phyloP scores from a whole-genome alignment of 768 basidiomycete genomes.

The Tremella mesenterica region DNA sequence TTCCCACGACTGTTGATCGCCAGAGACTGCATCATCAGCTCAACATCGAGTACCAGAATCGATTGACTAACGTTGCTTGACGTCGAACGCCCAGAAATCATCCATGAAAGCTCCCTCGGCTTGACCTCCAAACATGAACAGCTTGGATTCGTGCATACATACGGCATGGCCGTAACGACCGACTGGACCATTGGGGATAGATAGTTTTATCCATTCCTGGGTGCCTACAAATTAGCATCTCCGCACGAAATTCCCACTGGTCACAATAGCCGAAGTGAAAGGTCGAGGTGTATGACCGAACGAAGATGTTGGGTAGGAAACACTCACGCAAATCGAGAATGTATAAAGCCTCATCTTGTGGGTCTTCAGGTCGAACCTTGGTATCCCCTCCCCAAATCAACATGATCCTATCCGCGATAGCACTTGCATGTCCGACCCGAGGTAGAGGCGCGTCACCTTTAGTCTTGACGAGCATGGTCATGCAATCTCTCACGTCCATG shows the following conservation, averaged over 20 bases:
- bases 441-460: conserved; percentile 78
- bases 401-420: conserved; percentile 87
- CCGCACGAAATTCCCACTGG: neutral
- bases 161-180: conserved; percentile 96
- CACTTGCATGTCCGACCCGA: conserved; percentile 92
- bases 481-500: conserved; percentile 70
- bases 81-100: conserved; percentile 91
- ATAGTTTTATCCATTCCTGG: conserved; percentile 83
- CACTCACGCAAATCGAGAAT: conserved; percentile 81
- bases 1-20: conserved; percentile 79
- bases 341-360: conserved; percentile 87
- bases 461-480: conserved; percentile 74
- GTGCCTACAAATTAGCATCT: conserved; percentile 54
- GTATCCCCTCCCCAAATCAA: conserved; percentile 99
- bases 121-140: conserved; percentile 94
- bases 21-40: conserved; percentile 47
- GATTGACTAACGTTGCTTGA: conserved; percentile 73
- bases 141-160: conserved; percentile 80
- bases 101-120: conserved; percentile 89
- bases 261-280: too few relatives aligned
- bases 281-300: neutral
- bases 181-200: conserved; percentile 65
- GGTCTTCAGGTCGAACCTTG: conserved; percentile 60
- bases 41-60: neutral
- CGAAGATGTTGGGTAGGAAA: neutral